Base-by-base conservation (phyloP, 169 alveolate genomes). In the Plasmodium berghei region DNA sequence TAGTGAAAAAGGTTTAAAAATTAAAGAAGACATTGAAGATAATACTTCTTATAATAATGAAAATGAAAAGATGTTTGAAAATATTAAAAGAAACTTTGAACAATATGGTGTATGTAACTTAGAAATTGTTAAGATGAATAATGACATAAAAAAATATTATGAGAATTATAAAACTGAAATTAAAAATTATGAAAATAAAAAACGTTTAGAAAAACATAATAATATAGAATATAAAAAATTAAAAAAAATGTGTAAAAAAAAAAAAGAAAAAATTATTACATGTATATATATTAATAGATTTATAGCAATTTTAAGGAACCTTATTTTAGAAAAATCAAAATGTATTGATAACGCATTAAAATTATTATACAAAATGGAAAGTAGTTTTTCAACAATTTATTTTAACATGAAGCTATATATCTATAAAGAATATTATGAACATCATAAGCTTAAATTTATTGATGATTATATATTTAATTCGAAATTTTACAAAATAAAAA, bases 371-470 rank as follows among this genome's bases (percentile, higher is more conserved):
- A 62, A 86, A 16, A 26, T 86, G 14, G 91, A 86, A 45, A 26
- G 42, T 1, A 58, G 62, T 4, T 86, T 86, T 86, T 52, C 48
- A 16, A 10, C 59, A 40, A 61, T 86, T 6, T 86, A 86, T 72
- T 63, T n/a, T 16, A 71, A 86, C 56, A 12, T 86, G 9, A 86
- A 86, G 66, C n/a, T 86, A n/a, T 86, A 86, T 49, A 22, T 86
- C 0, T 86, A 86, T 48, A 86, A 63, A 71, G 69, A 86, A 40
- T 86, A 70, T 54, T 86, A 86, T 72, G 87, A 69, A 61, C 58
- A 58, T 5, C 48, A 42, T 63, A 86, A 86, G 12, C 46, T 86
- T n/a, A 6, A 63, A 28, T 86, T 86, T 45, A 58, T 49, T 2
- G 72, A 86, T 42, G 87, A 86, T 22, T 86, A 86, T 71, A 86